Percentiles rank a stretch among this genome's conserved stretches.
phyloP scores from a whole-genome alignment of 2,329 filamentous ascomycete genomes.

The Xylariaceae sp. region DNA sequence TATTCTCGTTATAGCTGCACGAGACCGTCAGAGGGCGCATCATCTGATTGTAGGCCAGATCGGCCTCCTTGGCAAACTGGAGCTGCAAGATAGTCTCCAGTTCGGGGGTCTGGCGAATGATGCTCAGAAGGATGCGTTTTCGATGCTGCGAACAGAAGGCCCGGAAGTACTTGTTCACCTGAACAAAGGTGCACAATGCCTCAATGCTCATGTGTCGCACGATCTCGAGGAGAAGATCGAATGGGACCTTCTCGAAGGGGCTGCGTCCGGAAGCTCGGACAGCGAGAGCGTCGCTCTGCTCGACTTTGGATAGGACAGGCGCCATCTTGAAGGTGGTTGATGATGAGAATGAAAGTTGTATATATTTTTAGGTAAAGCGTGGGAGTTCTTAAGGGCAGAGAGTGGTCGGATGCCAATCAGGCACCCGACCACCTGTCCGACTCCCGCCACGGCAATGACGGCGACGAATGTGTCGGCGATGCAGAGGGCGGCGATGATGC shows the following conservation, averaged over 20 bases:
- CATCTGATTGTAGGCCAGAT: too few species aligned
- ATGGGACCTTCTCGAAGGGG: neutral
- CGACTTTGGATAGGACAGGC: neutral
- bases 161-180: neutral
- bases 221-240: neutral
- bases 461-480: too few species aligned
- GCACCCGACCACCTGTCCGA: too few species aligned
- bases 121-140: neutral
- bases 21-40: too few species aligned
- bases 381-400: too few species aligned
- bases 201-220: neutral
- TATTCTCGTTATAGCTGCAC: too few species aligned
- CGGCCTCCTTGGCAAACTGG: too few species aligned
- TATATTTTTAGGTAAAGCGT: too few species aligned
- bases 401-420: too few species aligned
- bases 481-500: too few species aligned
- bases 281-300: neutral
- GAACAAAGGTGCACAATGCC: neutral
- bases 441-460: too few species aligned
- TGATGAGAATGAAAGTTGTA: too few species aligned
- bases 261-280: neutral
- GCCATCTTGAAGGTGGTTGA: neutral
- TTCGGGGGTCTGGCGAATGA: neutral
- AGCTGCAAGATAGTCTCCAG: neutral
- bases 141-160: neutral